Base-by-base conservation (phyloP, 2,329 filamentous ascomycete species). In the Aspergillus terreus region DNA sequence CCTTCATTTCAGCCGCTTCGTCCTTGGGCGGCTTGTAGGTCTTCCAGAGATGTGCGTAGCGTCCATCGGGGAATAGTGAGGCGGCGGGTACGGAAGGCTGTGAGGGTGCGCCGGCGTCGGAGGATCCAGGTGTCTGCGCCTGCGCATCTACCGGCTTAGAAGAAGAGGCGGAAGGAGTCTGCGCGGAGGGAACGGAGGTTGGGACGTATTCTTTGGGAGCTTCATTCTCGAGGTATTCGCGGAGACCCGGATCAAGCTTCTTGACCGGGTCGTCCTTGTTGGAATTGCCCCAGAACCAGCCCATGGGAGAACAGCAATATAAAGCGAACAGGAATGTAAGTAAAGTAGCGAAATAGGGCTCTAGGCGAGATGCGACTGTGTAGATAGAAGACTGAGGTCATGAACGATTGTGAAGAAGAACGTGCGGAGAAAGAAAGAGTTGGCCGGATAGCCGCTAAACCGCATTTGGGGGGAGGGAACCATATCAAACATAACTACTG, bases 21-120 rank as follows among this genome's bases (percentile, higher is more conserved):
- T 87, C 78, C 33, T 77, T 68, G 47, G 88, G 83, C 7, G 92
- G 86, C 52, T 82, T 82, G 78, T 99, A 99, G 52, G 82, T 90
- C 73, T 91, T 92, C 94, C 94, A 99, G 30, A 99, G 78, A 68
- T 97, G 82, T 50, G 92, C 90, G 72, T 88, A 89, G 53, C 86
- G 82, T 56, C 85, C 85, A 67, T 89, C 86, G 64, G 81, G 79
- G 64, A 78, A 88, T 15, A 86, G 75, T 12, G 83, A 86, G 60
- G 83, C 76, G 35, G 67, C 48, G 43, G 70, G 68, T n/a, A 72
- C 63, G 33, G 65, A 52, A 10, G 74, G 70, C 48, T 67, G 57
- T 33, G 67, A 56, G 12, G 64, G 55, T 23, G 70, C 47, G 53
- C 67, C 27, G 38, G 59, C 50, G 46, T 59, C 52, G 25, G 59